Percentiles rank a stretch among this genome's conserved stretches.
Evolutionary conservation across 2,329 filamentous ascomycete genomes (phyloP).

Genomic region (Diaporthe australafricana): DNA sequence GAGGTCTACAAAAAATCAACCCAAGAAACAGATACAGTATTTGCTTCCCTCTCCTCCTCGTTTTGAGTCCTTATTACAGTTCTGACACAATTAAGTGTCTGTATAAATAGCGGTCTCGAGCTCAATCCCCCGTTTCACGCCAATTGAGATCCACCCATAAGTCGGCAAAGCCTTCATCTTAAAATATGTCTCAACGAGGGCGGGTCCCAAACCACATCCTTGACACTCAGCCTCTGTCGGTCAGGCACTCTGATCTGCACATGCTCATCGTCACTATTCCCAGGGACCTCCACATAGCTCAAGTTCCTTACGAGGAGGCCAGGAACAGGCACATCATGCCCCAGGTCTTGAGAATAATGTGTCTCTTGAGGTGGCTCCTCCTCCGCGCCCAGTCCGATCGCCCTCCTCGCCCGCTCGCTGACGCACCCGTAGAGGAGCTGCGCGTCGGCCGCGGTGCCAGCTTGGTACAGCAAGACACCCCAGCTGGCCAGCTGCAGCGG

Average conservation of each 20-base stretch:
- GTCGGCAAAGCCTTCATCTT: conserved; percentile 3
- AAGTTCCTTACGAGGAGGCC: conserved; percentile 46
- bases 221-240: conserved; percentile 46
- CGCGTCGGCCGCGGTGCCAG: conserved; percentile 69
- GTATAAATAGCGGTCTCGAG: too few relatives aligned
- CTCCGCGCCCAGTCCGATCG: conserved; percentile 45
- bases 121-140: too few relatives aligned
- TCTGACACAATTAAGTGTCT: too few relatives aligned
- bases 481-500: conserved; percentile 72
- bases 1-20: too few relatives aligned
- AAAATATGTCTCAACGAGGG: conserved; percentile 45
- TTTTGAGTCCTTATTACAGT: too few relatives aligned
- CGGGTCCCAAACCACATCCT: conserved; percentile 54
- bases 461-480: conserved; percentile 75
- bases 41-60: too few relatives aligned
- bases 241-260: conserved; percentile 37
- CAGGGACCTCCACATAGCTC: conserved; percentile 40
- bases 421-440: conserved; percentile 63
- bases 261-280: neutral
- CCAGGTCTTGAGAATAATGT: neutral
- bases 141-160: neutral
- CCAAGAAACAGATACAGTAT: too few relatives aligned
- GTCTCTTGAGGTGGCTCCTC: neutral
- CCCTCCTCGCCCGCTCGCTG: conserved; percentile 49
- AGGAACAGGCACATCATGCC: conserved; percentile 30